Evolutionary conservation across 306 rosid genomes (phyloP).

Genomic region (Pterocarpus macrocarpus): DNA sequence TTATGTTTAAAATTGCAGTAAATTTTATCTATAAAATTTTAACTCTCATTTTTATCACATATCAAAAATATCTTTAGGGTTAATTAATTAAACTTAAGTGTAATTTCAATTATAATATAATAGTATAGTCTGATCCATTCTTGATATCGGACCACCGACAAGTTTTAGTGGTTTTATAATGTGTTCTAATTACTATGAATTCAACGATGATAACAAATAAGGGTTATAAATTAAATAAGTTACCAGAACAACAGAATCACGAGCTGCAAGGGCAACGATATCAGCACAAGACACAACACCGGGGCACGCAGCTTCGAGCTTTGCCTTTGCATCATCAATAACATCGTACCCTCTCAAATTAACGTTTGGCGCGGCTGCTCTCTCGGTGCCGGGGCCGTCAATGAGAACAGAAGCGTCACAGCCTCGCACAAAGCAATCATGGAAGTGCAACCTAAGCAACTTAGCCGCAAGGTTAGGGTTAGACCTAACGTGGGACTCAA

Average conservation of each 20-base stretch:
- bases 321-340: conserved; percentile 41
- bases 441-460: conserved; percentile 42
- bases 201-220: too few species aligned
- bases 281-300: conserved; percentile 44
- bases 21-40: too few species aligned
- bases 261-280: conserved; percentile 41
- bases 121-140: too few species aligned
- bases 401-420: conserved; percentile 43
- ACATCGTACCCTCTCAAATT: neutral
- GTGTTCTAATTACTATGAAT: too few species aligned
- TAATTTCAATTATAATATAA: too few species aligned
- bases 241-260: conserved; percentile 40
- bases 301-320: conserved; percentile 34
- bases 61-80: too few species aligned
- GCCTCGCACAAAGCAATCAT: conserved; percentile 41
- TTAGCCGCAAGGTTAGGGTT: conserved; percentile 14
- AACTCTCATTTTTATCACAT: too few species aligned
- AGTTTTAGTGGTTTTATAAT: too few species aligned
- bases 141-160: too few species aligned
- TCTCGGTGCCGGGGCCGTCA: conserved; percentile 1
- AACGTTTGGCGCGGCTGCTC: neutral
- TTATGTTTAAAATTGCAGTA: too few species aligned
- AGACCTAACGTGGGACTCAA: conserved; percentile 10
- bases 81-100: too few species aligned
- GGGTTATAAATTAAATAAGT: neutral